Conservation (phyloP, 1,284 basidiomycete species). For the Naganishia albida region DNA sequence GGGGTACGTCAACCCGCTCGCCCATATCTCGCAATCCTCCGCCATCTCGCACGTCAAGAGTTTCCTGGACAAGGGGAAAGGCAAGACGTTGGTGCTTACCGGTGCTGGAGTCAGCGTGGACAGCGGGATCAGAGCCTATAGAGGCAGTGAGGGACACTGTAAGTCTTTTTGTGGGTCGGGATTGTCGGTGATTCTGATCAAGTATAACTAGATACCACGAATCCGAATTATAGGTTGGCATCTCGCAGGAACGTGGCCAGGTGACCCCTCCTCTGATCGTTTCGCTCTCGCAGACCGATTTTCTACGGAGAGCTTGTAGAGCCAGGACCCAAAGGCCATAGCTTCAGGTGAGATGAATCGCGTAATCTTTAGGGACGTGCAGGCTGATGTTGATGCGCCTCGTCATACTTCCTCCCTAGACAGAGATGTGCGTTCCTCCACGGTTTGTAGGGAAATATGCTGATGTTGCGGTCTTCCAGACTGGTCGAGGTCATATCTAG, state of each 20-base stretch:
- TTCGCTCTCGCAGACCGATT: constrained; percentile 42
- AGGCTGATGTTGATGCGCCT: not conserved
- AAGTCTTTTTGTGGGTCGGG: constrained; percentile 8
- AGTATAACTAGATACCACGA: constrained; percentile 57
- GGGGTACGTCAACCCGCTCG: constrained; percentile 43
- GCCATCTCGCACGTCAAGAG: constrained; percentile 66
- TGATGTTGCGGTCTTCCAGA: constrained; percentile 31
- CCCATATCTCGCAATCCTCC: constrained; percentile 58
- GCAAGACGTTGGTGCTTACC: constrained; percentile 67
- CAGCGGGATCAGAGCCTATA: constrained; percentile 84
- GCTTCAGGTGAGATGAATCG: constrained; percentile 63
- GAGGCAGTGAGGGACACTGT: constrained; percentile 78
- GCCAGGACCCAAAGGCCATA: constrained; percentile 63
- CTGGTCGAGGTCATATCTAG: constrained; percentile 74
- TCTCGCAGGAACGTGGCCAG: not conserved
- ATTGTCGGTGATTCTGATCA: not conserved
- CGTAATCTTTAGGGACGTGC: no score
- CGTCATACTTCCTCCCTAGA: constrained; percentile 30
- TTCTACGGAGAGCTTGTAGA: constrained; percentile 81
- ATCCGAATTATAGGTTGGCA: constrained; percentile 83
- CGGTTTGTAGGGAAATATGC: not conserved
- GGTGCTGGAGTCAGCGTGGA: constrained; percentile 92
- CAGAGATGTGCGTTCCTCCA: constrained; percentile 44
- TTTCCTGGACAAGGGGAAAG: constrained; percentile 70
- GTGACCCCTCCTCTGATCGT: constrained; percentile 35